Evolutionary conservation across 176 grass and related monocot species (phyloP).

Genomic region (Cenchrus fungigraminus): DNA sequence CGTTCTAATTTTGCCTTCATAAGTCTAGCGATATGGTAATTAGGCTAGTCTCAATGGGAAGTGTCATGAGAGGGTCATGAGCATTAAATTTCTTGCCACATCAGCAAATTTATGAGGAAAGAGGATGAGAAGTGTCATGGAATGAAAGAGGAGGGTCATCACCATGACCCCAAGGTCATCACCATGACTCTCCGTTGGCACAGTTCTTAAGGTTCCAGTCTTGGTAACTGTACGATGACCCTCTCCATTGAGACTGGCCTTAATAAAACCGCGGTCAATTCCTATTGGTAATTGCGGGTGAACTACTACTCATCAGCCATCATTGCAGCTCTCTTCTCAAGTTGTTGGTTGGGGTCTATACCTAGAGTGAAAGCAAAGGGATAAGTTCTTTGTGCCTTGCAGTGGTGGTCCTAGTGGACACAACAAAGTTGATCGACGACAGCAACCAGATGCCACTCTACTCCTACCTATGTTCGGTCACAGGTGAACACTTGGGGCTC

Average conservation of each 20-base stretch:
- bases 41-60: no score
- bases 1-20: background rate
- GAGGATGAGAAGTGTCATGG: no score
- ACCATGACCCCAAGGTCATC: no score
- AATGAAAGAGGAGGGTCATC: no score
- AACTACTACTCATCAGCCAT: background rate
- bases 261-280: background rate
- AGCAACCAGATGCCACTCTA: background rate
- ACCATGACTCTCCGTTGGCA: no score
- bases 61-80: no score
- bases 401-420: slow-evolving; percentile 11
- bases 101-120: no score
- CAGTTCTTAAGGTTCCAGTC: no score
- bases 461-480: background rate
- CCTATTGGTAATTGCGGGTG: background rate
- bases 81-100: no score
- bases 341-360: background rate
- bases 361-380: slow-evolving; percentile 30
- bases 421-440: background rate
- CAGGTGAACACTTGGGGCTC: background rate
- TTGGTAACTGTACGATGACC: no score
- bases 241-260: no score
- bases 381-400: background rate
- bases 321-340: background rate
- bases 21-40: background rate